Evolutionary conservation across 1,284 basidiomycete species (phyloP).

Genomic region (Pterulicium gracile): DNA sequence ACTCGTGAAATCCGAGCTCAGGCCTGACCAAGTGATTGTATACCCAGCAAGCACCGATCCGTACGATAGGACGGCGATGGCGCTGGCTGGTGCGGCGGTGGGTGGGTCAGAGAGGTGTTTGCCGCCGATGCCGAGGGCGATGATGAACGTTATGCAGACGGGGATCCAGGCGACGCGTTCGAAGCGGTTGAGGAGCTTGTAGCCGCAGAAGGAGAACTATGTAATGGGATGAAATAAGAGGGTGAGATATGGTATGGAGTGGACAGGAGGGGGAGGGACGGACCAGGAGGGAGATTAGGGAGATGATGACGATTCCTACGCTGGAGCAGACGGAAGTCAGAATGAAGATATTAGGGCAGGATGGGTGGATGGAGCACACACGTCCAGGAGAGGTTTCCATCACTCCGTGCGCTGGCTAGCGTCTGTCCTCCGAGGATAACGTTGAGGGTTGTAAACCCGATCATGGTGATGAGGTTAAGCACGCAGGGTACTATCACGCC

Average conservation of each 20-base stretch:
- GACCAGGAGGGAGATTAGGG: conserved; percentile 65
- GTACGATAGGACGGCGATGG: conserved; percentile 45
- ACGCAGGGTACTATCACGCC: conserved; percentile 55
- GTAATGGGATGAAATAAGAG: conserved; percentile 2
- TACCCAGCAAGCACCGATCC: conserved; percentile 67
- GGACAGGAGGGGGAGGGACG: conserved; percentile 16
- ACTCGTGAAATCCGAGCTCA: conserved; percentile 66
- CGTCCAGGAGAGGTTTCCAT: conserved; percentile 58
- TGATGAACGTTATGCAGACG: conserved; percentile 65
- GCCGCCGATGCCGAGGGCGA: conserved; percentile 64
- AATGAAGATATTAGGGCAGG: too few species aligned
- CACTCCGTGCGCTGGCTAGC: conserved; percentile 54
- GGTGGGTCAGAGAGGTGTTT: conserved; percentile 44
- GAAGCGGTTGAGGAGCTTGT: conserved; percentile 66
- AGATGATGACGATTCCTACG: conserved; percentile 85
- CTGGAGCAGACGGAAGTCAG: conserved; percentile 23
- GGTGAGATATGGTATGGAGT: conserved; percentile 5
- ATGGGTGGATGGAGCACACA: conserved; percentile 19
- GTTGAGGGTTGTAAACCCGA: conserved; percentile 71
- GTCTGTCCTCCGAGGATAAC: conserved; percentile 75
- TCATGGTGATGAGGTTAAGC: conserved; percentile 52
- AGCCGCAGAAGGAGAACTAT: conserved; percentile 74
- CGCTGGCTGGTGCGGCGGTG: conserved; percentile 38
- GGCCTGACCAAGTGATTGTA: conserved; percentile 52
- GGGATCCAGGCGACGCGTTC: conserved; percentile 74